Conservation (phyloP, 495 filamentous ascomycete genomes). For the Pseudotulostoma volvatum region DNA sequence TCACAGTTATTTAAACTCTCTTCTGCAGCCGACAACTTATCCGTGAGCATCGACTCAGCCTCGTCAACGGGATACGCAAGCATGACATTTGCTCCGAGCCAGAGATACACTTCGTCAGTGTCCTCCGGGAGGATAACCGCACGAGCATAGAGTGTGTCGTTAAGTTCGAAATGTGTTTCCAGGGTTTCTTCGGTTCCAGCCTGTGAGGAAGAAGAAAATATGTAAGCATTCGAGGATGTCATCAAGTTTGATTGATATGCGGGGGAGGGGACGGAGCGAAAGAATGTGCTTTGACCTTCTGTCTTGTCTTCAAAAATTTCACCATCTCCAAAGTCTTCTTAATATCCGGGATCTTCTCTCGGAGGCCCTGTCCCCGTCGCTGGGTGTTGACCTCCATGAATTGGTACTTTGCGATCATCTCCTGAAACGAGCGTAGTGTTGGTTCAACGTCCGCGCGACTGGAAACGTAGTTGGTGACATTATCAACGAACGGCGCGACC, state of each 20-base stretch:
- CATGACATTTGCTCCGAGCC: slow-evolving; percentile 98
- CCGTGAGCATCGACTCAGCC: slow-evolving; percentile 59
- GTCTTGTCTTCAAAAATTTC: slow-evolving; percentile 49
- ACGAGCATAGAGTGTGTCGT: slow-evolving; percentile 88
- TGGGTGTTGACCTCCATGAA: slow-evolving; percentile 96
- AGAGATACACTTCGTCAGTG: slow-evolving; percentile 88
- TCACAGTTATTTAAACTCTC: slow-evolving; percentile 68
- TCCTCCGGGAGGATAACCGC: slow-evolving; percentile 64
- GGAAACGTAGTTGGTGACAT: slow-evolving; percentile 87
- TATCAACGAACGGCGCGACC: slow-evolving; percentile 86
- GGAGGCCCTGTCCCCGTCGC: slow-evolving; percentile 61
- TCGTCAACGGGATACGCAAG: slow-evolving; percentile 81
- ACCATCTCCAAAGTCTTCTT: slow-evolving; percentile 95
- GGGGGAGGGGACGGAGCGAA: too few relatives aligned
- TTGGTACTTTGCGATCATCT: slow-evolving; percentile 99
- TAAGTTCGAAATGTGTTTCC: slow-evolving; percentile 87
- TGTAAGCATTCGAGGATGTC: too few relatives aligned
- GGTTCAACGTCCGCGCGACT: slow-evolving; percentile 73
- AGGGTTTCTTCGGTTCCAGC: slow-evolving; percentile 24
- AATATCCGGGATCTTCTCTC: slow-evolving; percentile 94
- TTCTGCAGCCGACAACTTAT: slow-evolving; percentile 67
- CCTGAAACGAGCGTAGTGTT: slow-evolving; percentile 84
- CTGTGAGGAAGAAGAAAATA: slow-evolving; percentile 4
- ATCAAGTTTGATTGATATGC: too few relatives aligned
- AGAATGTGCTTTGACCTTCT: too few relatives aligned